A percentile compares a stretch with the other conserved stretches of the same genome.
Conservation (phyloP, 176 grass and related monocot genomes). For the Oryza meyeriana region DNA sequence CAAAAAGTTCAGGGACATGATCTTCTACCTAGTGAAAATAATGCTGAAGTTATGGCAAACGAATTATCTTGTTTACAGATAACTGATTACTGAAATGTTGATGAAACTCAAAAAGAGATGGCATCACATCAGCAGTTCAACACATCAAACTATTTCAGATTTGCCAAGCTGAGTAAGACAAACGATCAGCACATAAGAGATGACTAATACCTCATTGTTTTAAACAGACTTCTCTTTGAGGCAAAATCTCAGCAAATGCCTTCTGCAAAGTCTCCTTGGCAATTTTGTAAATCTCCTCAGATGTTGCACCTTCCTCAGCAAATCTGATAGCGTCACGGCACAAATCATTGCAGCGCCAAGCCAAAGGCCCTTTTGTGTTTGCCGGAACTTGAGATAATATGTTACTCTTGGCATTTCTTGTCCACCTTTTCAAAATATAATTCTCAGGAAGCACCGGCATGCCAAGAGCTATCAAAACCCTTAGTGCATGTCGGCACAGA, state of each 20-base stretch:
- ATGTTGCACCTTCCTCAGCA: constrained; percentile 56
- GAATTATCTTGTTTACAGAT: not conserved
- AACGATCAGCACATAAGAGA: not conserved
- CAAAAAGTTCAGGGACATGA: not conserved
- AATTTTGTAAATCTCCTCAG: constrained; percentile 43
- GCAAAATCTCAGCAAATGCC: constrained; percentile 48
- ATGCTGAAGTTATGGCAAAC: not conserved
- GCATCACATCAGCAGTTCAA: not conserved
- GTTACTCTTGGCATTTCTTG: constrained; percentile 48
- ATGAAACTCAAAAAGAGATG: not conserved
- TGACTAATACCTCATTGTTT: constrained; percentile 20
- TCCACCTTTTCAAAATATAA: constrained; percentile 54
- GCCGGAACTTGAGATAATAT: constrained; percentile 13
- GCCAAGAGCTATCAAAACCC: constrained; percentile 35
- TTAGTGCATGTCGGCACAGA: constrained; percentile 40
- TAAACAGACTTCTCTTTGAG: constrained; percentile 33
- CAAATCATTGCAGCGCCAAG: constrained; percentile 55
- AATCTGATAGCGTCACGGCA: constrained; percentile 54
- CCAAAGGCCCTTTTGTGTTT: constrained; percentile 25
- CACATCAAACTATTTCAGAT: not conserved
- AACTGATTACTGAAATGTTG: not conserved
- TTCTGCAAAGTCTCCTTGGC: constrained; percentile 52
- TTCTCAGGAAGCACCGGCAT: constrained; percentile 37
- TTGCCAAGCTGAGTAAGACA: not conserved
- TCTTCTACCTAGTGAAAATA: not conserved